These are phyloP conservation scores for Acephala macrosclerotiorum DNA, from an alignment of 2,329 filamentous ascomycete species.

Conservation along the genomic window DNA sequence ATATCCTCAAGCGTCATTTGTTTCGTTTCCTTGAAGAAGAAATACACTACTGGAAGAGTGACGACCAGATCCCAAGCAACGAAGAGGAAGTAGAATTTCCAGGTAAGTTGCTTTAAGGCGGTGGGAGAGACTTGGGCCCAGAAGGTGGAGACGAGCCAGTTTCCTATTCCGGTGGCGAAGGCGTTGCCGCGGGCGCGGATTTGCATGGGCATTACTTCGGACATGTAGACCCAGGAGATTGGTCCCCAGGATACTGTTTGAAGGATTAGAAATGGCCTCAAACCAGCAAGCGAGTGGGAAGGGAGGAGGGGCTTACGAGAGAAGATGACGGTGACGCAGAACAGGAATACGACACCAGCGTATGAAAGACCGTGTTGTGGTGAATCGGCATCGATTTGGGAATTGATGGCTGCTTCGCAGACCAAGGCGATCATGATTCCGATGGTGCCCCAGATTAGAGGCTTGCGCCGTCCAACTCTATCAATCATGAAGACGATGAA, in stretches of 20 bases:
- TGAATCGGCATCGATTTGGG: conserved; percentile 52
- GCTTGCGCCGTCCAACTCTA: conserved; percentile 58
- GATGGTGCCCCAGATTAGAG: conserved; percentile 60
- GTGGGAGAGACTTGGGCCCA: conserved; percentile 65
- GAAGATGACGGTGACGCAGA: conserved; percentile 66
- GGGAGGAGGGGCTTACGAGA: conserved; percentile 42
- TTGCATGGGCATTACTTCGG: conserved; percentile 71
- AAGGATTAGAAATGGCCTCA: not conserved
- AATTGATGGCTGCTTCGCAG: conserved; percentile 66
- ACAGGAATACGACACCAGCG: conserved; percentile 71
- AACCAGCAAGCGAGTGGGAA: not conserved
- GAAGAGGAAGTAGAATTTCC: conserved; percentile 66
- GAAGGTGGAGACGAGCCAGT: conserved; percentile 65
- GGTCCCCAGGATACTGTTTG: conserved; percentile 61
- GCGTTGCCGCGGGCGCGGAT: conserved; percentile 66
- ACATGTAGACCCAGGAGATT: conserved; percentile 69
- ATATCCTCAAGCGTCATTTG: conserved; percentile 44
- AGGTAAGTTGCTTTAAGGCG: conserved; percentile 55
- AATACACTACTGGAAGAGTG: conserved; percentile 45
- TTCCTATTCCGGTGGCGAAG: conserved; percentile 64
- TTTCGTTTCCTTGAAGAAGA: conserved; percentile 45
- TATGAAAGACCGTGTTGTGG: conserved; percentile 57
- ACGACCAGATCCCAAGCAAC: conserved; percentile 47
- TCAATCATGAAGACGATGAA: conserved; percentile 66
- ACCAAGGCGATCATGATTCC: conserved; percentile 64